phyloP scores from a whole-genome alignment of 225 moss, liverwort and hornwort species.

The Physcomitrium patens region DNA sequence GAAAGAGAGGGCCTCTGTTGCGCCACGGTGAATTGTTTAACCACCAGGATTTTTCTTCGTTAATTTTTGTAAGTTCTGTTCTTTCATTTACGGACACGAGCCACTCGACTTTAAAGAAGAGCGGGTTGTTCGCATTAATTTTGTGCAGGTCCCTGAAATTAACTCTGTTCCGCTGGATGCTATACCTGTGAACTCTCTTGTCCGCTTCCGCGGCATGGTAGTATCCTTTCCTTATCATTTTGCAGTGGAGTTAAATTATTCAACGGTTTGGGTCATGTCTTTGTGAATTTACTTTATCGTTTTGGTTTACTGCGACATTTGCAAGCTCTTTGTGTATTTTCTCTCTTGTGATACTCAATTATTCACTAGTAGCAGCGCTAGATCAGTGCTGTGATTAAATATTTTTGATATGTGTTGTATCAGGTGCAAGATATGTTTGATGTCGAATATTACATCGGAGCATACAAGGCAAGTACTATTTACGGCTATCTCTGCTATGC shows the following conservation, averaged over 20 bases:
- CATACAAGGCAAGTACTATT: conserved; percentile 66
- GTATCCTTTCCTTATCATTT: neutral
- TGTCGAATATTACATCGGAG: conserved; percentile 85
- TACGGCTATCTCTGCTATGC: neutral
- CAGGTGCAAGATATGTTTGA: conserved; percentile 99
- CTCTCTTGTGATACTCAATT: neutral
- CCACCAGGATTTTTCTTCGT: neutral
- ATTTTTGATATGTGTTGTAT: conserved; percentile 4
- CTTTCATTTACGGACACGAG: neutral
- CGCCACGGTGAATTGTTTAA: neutral
- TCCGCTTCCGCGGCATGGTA: conserved; percentile 97
- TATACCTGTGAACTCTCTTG: conserved; percentile 79
- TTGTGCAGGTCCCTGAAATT: conserved; percentile 82
- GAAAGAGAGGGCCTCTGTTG: neutral
- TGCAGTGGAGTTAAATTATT: neutral
- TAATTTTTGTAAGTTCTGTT: neutral
- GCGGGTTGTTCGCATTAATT: neutral
- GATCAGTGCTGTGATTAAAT: neutral
- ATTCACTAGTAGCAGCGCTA: neutral
- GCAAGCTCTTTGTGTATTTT: neutral
- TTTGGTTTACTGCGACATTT: neutral
- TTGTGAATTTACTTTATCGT: neutral
- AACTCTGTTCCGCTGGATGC: conserved; percentile 72
- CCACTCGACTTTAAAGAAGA: neutral
- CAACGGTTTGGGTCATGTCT: neutral